phyloP scores from a whole-genome alignment of 2,329 filamentous ascomycete species.

The Talaromyces islandicus region DNA sequence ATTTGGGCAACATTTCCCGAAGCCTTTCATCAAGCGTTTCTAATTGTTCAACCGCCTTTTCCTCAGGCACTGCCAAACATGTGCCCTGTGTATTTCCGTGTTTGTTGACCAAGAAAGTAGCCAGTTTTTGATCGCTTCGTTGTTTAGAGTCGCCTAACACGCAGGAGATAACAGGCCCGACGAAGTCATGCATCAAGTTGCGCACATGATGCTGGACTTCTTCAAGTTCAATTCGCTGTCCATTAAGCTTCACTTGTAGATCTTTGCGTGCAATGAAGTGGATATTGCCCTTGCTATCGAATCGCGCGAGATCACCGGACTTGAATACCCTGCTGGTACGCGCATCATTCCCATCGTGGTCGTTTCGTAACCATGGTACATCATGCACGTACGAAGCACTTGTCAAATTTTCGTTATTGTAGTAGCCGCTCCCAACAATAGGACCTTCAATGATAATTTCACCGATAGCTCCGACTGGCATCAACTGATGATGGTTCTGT shows the following conservation, averaged over 20 bases:
- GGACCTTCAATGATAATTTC: slow-evolving; percentile 43
- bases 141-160: neutral
- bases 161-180: neutral
- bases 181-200: neutral
- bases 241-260: slow-evolving; percentile 35
- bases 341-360: slow-evolving; percentile 15
- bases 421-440: slow-evolving; percentile 38
- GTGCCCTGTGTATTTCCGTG: neutral
- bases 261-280: slow-evolving; percentile 27
- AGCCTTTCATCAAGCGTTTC: neutral
- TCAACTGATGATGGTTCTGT: slow-evolving; percentile 27
- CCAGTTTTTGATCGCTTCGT: neutral
- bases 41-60: neutral
- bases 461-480: slow-evolving; percentile 42
- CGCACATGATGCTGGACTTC: slow-evolving; percentile 22
- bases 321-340: too few species aligned
- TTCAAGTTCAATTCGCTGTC: slow-evolving; percentile 37
- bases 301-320: slow-evolving; percentile 23
- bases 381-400: slow-evolving; percentile 29
- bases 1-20: neutral
- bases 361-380: slow-evolving; percentile 27
- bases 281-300: slow-evolving; percentile 33
- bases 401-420: slow-evolving; percentile 35
- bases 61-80: neutral
- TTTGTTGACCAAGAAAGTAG: neutral